Evolutionary conservation across 345 rosid genomes (phyloP).

Genomic region (Pugionium dolabratum): DNA sequence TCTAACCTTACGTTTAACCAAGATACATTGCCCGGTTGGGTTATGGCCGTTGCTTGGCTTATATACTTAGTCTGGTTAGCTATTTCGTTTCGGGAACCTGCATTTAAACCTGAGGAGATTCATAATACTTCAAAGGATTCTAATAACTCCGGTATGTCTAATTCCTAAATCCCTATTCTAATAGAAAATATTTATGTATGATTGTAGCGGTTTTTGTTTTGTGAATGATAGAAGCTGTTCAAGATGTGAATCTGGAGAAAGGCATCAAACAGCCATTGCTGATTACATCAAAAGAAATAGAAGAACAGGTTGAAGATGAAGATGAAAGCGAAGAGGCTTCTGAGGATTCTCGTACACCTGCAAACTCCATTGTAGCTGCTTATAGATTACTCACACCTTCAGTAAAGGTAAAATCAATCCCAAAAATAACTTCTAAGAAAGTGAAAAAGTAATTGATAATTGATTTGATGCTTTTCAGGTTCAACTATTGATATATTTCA

Average conservation of each 20-base stretch:
- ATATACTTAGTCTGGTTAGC: slow-evolving; percentile 75
- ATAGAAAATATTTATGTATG: slow-evolving; percentile 3
- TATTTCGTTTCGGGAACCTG: slow-evolving; percentile 79
- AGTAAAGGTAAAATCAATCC: slow-evolving; percentile 57
- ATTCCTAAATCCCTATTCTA: neutral
- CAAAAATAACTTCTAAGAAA: neutral
- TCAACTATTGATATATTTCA: slow-evolving; percentile 89
- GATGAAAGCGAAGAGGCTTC: slow-evolving; percentile 69
- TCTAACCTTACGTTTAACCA: slow-evolving; percentile 76
- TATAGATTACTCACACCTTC: slow-evolving; percentile 90
- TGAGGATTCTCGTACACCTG: slow-evolving; percentile 58
- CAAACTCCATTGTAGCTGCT: slow-evolving; percentile 67
- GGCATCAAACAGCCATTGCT: slow-evolving; percentile 76
- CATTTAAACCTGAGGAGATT: slow-evolving; percentile 45
- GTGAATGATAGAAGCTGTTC: slow-evolving; percentile 49
- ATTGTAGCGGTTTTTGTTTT: neutral
- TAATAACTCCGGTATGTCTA: slow-evolving; percentile 46
- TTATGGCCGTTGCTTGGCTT: slow-evolving; percentile 92
- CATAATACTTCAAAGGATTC: slow-evolving; percentile 40
- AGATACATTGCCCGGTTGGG: slow-evolving; percentile 95
- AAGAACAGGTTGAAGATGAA: slow-evolving; percentile 59
- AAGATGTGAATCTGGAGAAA: slow-evolving; percentile 61
- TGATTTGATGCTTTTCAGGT: slow-evolving; percentile 49
- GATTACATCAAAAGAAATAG: slow-evolving; percentile 51
- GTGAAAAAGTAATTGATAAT: slow-evolving; percentile 9